Evolutionary conservation across 148 eudicot species (phyloP), one percentile per base, ranked within the genome.

Genomic region (Amaranthus cruentus): DNA sequence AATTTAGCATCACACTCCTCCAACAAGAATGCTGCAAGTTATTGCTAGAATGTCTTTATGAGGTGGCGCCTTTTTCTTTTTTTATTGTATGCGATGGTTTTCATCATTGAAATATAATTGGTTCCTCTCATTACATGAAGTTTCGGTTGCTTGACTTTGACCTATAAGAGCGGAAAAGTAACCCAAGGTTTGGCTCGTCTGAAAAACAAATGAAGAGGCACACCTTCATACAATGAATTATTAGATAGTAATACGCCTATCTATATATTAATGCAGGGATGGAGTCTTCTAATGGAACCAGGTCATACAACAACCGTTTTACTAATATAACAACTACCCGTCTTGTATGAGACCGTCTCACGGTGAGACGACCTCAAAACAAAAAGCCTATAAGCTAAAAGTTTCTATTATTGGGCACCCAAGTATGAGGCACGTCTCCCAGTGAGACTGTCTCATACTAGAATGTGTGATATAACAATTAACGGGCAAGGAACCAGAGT

Each of bases 201-300:
- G 88, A 81, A 81, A 78, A 73, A 77, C 70, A 81, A 78, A 81
- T 76, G 80, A 78, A 80, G 83, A 84, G 70, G 82, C 46, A 75
- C 73, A 75, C 69, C 76, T 82, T 85, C 62, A 70, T 43, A 58
- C 44, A 51, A 83, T 85, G 82, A 87, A 80, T 75, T 85, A 80
- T 80, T 69, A 80, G 75, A 84, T 85, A 89, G 89, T 93, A 80
- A 93, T 85, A 75, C 78, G 47, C 84, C 86, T 94, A 81, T 89
- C 89, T 89, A 87, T 76, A 89, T 85, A 87, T 90, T 77, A 91
- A 88, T 91, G 98, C 98, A 94, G 98, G 97, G 88, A 84, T 89
- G 98, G 96, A 82, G 89, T 91, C 79, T 84, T 75, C 75, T 90
- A 85, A 73, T 83, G 88, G 94, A 84, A 86, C 93, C 84, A 85